phyloP scores from a whole-genome alignment of 345 rosid genomes.

The Aquilaria sinensis region DNA sequence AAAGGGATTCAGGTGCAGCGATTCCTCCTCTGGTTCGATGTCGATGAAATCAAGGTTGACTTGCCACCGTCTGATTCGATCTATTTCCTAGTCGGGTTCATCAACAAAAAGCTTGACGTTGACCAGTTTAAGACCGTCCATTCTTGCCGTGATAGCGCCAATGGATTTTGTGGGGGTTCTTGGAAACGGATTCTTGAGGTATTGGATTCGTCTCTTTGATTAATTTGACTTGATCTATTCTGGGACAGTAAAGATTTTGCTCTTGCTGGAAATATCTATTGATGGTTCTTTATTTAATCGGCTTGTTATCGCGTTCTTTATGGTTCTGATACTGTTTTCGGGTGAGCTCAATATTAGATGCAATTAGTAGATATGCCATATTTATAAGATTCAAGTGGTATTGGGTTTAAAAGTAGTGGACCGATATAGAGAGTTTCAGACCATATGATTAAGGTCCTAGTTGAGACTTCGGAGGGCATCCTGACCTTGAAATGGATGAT shows the following conservation, averaged over 20 bases:
- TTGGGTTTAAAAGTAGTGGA: too few relatives aligned
- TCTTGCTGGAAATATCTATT: background rate
- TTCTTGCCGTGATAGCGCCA: constrained; percentile 51
- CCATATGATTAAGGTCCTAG: too few relatives aligned
- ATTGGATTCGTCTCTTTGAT: background rate
- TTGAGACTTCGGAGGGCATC: too few relatives aligned
- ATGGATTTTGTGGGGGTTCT: constrained; percentile 24
- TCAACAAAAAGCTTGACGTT: constrained; percentile 80
- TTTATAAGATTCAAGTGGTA: too few relatives aligned
- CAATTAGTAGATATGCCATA: background rate
- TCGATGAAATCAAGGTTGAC: constrained; percentile 83
- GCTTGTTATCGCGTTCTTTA: background rate
- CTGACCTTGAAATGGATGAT: too few relatives aligned
- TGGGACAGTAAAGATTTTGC: too few relatives aligned
- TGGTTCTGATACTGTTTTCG: background rate
- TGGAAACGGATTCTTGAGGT: constrained; percentile 36
- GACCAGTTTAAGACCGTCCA: constrained; percentile 80
- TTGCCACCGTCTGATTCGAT: constrained; percentile 79
- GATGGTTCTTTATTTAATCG: background rate
- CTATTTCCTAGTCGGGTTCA: constrained; percentile 81
- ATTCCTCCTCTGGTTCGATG: constrained; percentile 75
- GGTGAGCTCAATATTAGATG: background rate
- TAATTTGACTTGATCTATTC: background rate
- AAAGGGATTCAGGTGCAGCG: constrained; percentile 80
- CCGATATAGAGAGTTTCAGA: too few relatives aligned